These are phyloP conservation scores for Hygrophila difformis DNA, from an alignment of 257 asterid species.

Conservation along the genomic window DNA sequence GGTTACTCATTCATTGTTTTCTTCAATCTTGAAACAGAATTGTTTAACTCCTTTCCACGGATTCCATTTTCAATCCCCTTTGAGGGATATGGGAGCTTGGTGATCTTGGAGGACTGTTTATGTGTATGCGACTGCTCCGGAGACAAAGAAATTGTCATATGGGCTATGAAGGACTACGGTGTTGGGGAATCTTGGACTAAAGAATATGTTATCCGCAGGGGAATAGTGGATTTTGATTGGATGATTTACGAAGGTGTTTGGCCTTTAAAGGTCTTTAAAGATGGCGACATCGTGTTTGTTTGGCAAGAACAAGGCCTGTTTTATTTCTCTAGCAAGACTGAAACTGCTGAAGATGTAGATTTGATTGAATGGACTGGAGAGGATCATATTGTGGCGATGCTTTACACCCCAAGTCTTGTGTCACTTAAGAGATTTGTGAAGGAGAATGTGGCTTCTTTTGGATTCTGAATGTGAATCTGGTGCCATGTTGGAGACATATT, in stretches of 20 bases:
- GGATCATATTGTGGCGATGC: too few species aligned
- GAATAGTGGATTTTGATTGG: neutral
- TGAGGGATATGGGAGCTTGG: constrained; percentile 17
- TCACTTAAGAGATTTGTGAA: too few species aligned
- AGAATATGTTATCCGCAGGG: constrained; percentile 20
- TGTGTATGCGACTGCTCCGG: constrained; percentile 23
- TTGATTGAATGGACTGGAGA: too few species aligned
- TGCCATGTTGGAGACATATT: too few species aligned
- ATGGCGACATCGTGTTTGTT: constrained; percentile 31
- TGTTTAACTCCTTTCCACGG: neutral
- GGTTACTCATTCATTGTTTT: neutral
- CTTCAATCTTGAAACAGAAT: neutral
- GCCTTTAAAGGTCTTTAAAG: constrained; percentile 23
- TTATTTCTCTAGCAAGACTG: too few species aligned
- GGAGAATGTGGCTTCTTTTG: too few species aligned
- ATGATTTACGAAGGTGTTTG: neutral
- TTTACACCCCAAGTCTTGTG: too few species aligned
- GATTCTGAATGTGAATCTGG: too few species aligned
- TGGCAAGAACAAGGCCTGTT: constrained; percentile 23
- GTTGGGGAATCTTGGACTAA: constrained; percentile 23
- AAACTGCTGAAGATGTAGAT: constrained; percentile 2
- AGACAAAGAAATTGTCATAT: constrained; percentile 21
- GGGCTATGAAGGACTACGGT: constrained; percentile 37
- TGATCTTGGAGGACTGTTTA: constrained; percentile 12
- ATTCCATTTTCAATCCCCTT: too few species aligned